Percentiles rank a stretch among this genome's conserved stretches.
These are phyloP conservation scores for Lactarius hatsudake DNA, from an alignment of 768 basidiomycete genomes.

Conservation along the genomic window DNA sequence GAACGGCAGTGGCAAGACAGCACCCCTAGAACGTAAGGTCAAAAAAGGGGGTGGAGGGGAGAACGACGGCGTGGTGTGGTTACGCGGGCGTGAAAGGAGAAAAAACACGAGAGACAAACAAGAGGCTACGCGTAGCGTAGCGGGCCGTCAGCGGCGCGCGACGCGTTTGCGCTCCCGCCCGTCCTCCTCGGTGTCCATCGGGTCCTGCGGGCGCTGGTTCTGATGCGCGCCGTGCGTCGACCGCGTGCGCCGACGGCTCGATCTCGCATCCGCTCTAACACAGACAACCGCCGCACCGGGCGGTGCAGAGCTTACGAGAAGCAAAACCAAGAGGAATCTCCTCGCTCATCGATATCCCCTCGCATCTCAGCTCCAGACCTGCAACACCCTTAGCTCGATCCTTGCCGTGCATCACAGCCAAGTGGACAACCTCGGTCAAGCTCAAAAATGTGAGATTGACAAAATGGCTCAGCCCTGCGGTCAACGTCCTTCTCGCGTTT, in stretches of 20 bases:
- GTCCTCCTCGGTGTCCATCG: conserved; percentile 78
- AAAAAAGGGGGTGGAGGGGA: no score
- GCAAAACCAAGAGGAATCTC: background rate
- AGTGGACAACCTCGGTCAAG: background rate
- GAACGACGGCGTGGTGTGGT: no score
- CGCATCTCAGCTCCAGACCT: background rate
- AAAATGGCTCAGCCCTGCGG: background rate
- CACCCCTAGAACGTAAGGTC: no score
- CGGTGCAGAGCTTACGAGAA: conserved; percentile 26
- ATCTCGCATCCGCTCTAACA: conserved; percentile 30
- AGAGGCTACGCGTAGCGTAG: no score
- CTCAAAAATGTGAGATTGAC: background rate
- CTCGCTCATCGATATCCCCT: background rate
- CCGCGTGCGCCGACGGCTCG: conserved; percentile 53
- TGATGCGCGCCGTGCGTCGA: conserved; percentile 42
- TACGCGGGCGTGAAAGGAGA: no score
- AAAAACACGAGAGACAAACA: no score
- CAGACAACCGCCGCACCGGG: conserved; percentile 40
- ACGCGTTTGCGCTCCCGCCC: conserved; percentile 72
- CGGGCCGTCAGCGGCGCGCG: conserved; percentile 43
- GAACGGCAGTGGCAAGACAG: no score
- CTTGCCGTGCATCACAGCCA: background rate
- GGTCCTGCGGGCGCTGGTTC: conserved; percentile 44
- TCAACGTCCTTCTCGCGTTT: conserved; percentile 3
- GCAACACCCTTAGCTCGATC: background rate